phyloP scores from a whole-genome alignment of 148 eudicot genomes.

The Nepenthes gracilis region DNA sequence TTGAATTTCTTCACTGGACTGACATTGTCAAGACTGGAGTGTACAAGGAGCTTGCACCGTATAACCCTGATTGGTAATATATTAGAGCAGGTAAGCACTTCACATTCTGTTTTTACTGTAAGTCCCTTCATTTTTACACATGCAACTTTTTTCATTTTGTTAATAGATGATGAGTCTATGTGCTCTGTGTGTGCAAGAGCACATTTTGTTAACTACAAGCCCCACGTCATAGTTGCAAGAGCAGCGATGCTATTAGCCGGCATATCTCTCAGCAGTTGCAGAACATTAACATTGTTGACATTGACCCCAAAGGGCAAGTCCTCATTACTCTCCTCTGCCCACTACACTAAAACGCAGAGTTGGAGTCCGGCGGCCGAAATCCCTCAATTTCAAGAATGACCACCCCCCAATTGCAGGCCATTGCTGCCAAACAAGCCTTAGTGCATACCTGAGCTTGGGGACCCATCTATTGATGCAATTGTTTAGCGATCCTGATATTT shows the following conservation, averaged over 20 bases:
- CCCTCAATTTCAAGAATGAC: no score
- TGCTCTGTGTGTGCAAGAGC: background rate
- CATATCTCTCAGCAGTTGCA: slow-evolving; percentile 64
- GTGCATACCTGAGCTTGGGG: no score
- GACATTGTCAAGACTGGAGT: slow-evolving; percentile 57
- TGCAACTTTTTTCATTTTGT: no score
- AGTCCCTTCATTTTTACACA: background rate
- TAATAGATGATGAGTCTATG: no score
- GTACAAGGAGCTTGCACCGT: slow-evolving; percentile 54
- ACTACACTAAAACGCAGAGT: background rate
- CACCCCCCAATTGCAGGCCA: no score
- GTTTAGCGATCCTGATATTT: no score
- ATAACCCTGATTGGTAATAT: slow-evolving; percentile 57
- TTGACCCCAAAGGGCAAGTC: slow-evolving; percentile 64
- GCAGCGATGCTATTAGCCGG: slow-evolving; percentile 64
- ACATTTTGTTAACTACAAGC: slow-evolving; percentile 13
- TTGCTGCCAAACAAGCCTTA: no score
- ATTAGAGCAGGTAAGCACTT: slow-evolving; percentile 41
- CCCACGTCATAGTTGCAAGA: slow-evolving; percentile 68
- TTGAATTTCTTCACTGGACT: slow-evolving; percentile 61
- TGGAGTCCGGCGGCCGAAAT: no score
- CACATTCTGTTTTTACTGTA: background rate
- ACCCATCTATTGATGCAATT: no score
- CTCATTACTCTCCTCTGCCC: background rate
- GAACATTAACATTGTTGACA: slow-evolving; percentile 49